Evolutionary conservation across 768 basidiomycete species (phyloP), one percentile per base, ranked within the genome.

Genomic region (Pisolithus sp.): DNA sequence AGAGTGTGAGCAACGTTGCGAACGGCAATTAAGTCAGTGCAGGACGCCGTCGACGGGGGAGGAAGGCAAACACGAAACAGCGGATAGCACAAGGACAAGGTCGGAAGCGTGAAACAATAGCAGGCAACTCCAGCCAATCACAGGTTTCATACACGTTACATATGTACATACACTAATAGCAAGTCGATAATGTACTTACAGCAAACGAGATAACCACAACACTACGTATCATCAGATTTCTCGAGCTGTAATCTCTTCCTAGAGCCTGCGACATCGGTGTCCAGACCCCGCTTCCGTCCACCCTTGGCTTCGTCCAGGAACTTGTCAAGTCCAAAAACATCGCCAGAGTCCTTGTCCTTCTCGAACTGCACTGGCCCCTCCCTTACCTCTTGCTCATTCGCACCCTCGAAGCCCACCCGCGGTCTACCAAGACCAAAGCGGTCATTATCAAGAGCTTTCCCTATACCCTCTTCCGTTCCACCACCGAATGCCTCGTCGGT

Each of bases 291-390:
- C 73, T 95, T 95, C 68, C 84, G 83, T n/a, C 93, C 95, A 21
- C 85, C 85, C 78, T 92, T 96, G 17, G 95, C 96, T 68, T 93
- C 91, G 65, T 97, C 92, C 76, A 98, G 78, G 76, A 99, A 98
- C 67, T 95, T 85, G 70, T 96, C 89, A 56, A 97, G 76, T 56
- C 95, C 95, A 64, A 97, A 97, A 18, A 97, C 92, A 77, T 97
- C 95, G n/a, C 83, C 80, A 1, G 87, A 83, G 62, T 99, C 95
- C 74, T 94, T 93, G 75, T 97, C 93, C 74, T 97, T 96, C 76
- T 99, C 96, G 63, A 99, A 99, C 63, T 97, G 93, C 39, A 99
- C 96, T 21, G 96, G 96, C 1, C 96, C 96, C 61, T 92, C 89
- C 51, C 85, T 73, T 24, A 86, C 76, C 64, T 93, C 93, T 65